A percentile compares a stretch with the other conserved stretches of the same genome.
Conservation (phyloP, 257 asterid species). For the Nyctanthes arbortristis region DNA sequence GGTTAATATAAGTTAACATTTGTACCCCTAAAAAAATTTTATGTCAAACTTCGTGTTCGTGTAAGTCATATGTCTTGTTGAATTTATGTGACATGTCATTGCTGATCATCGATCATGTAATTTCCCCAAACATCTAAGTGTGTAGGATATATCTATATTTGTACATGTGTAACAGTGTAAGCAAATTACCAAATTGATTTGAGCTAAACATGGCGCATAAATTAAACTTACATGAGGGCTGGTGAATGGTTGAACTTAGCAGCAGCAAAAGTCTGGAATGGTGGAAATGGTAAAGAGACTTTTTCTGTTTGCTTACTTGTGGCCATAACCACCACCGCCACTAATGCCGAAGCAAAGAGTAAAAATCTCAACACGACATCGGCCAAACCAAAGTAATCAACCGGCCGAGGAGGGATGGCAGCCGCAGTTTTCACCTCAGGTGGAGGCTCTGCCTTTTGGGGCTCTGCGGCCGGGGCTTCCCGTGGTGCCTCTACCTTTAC, state of each 20-base stretch:
- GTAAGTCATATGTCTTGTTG: too few relatives aligned
- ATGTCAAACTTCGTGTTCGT: too few relatives aligned
- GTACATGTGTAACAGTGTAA: too few relatives aligned
- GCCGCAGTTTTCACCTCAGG: constrained; percentile 23
- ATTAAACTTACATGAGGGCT: constrained; percentile 65
- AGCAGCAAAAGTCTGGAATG: constrained; percentile 25
- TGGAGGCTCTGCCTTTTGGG: constrained; percentile 25
- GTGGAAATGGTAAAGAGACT: constrained; percentile 38
- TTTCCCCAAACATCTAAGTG: too few relatives aligned
- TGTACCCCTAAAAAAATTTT: too few relatives aligned
- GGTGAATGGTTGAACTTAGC: constrained; percentile 76
- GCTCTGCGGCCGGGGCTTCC: constrained; percentile 15
- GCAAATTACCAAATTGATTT: too few relatives aligned
- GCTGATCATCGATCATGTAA: too few relatives aligned
- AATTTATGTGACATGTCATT: too few relatives aligned
- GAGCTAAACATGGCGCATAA: too few relatives aligned
- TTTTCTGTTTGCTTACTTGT: constrained; percentile 54
- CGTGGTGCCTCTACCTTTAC: constrained; percentile 21
- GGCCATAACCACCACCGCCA: constrained; percentile 61
- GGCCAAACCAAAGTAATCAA: constrained; percentile 25
- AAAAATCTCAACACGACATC: constrained; percentile 65
- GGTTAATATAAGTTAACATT: too few relatives aligned
- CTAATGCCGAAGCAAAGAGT: constrained; percentile 53
- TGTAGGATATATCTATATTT: too few relatives aligned
- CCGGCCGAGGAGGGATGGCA: neutral